Evolutionary conservation across 1,284 basidiomycete species (phyloP).

Genomic region (Heterobasidion parviporum): DNA sequence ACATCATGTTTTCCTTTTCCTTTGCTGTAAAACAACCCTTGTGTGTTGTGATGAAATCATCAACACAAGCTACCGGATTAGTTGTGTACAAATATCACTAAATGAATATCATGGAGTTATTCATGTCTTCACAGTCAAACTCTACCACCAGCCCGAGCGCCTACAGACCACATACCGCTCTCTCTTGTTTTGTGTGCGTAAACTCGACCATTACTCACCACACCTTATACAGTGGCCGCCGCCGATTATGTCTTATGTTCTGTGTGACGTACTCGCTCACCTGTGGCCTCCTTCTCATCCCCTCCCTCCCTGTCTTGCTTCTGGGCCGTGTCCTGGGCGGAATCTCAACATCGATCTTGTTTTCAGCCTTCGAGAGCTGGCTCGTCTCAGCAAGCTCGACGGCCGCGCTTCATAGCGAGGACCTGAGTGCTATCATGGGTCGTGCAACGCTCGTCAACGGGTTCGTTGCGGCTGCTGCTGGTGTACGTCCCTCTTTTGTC

Average conservation of each 20-base stretch:
- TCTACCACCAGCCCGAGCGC: background rate
- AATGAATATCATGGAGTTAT: background rate
- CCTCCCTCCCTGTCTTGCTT: constrained; percentile 48
- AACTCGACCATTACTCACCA: background rate
- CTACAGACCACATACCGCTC: background rate
- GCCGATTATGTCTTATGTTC: constrained; percentile 56
- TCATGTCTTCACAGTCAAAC: background rate
- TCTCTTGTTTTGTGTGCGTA: too few relatives aligned
- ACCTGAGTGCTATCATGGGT: constrained; percentile 63
- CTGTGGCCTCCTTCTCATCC: constrained; percentile 50
- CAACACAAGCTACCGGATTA: background rate
- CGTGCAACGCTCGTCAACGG: constrained; percentile 66
- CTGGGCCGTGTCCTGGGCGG: constrained; percentile 58
- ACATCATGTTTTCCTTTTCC: background rate
- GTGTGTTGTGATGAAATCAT: background rate
- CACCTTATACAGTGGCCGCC: constrained; percentile 43
- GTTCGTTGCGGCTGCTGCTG: constrained; percentile 58
- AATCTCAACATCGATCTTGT: constrained; percentile 65
- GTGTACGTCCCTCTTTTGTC: constrained; percentile 26
- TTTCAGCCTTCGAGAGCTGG: constrained; percentile 72
- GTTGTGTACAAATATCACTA: background rate
- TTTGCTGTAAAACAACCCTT: background rate
- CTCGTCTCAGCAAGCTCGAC: constrained; percentile 50
- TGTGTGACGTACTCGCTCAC: constrained; percentile 55
- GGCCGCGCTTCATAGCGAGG: constrained; percentile 41